Conservation (phyloP, 805 yeast genomes). For the Hanseniaspora clermontiae region DNA sequence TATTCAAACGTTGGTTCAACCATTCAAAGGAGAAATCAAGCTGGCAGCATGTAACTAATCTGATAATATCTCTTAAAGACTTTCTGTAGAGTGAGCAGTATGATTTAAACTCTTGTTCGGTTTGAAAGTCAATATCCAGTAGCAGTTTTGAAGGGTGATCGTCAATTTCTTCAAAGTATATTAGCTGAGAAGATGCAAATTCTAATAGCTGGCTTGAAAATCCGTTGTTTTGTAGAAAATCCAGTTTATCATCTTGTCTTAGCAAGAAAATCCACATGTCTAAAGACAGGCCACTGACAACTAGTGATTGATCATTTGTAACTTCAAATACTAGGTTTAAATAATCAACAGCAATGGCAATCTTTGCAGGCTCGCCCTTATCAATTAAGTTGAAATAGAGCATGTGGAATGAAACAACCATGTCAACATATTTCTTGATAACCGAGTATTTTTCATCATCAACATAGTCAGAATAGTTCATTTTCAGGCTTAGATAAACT, state of each 20-base stretch:
- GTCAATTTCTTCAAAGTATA: slow-evolving; percentile 61
- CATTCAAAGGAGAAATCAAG: slow-evolving; percentile 73
- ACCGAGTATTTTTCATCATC: slow-evolving; percentile 73
- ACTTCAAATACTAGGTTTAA: slow-evolving; percentile 65
- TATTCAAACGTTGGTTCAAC: slow-evolving; percentile 61
- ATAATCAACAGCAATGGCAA: slow-evolving; percentile 38
- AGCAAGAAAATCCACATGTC: slow-evolving; percentile 91
- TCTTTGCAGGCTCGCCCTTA: slow-evolving; percentile 35
- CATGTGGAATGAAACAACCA: slow-evolving; percentile 78
- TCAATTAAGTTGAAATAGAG: slow-evolving; percentile 43
- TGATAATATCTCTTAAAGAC: slow-evolving; percentile 77
- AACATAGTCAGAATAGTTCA: slow-evolving; percentile 51
- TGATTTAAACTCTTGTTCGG: slow-evolving; percentile 61
- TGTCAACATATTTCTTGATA: slow-evolving; percentile 80
- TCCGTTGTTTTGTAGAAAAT: slow-evolving; percentile 35
- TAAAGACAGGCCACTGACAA: slow-evolving; percentile 79
- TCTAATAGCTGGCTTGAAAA: slow-evolving; percentile 56
- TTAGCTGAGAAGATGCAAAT: slow-evolving; percentile 61
- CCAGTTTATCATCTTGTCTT: slow-evolving; percentile 61
- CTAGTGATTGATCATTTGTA: slow-evolving; percentile 69
- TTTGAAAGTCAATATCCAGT: slow-evolving; percentile 78
- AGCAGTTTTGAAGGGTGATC: slow-evolving; percentile 52
- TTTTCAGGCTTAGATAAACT: slow-evolving; percentile 42
- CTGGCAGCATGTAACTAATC: slow-evolving; percentile 74
- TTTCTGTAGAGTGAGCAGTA: slow-evolving; percentile 72